A percentile compares a stretch with the other conserved stretches of the same genome.
Conservation (phyloP, 306 rosid species). For the Cyamopsis tetragonoloba region DNA sequence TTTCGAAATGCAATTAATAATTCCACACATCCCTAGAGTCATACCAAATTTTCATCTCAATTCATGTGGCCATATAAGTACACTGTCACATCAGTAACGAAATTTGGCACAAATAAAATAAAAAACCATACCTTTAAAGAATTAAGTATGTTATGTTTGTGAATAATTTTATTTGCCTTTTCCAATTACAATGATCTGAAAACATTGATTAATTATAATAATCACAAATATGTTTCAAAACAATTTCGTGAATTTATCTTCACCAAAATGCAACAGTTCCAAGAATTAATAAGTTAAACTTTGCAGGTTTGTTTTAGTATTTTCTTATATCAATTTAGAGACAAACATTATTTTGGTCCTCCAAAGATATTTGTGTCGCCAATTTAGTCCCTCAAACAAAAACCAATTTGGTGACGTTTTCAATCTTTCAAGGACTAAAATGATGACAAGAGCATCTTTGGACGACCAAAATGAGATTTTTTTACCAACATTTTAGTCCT, state of each 20-base stretch:
- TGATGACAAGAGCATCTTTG: no score
- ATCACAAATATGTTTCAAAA: neutral
- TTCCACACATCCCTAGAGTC: neutral
- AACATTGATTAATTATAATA: neutral
- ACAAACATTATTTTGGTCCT: no score
- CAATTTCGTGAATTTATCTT: neutral
- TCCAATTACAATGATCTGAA: neutral
- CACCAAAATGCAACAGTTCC: no score
- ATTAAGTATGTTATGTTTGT: neutral
- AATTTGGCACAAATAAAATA: neutral
- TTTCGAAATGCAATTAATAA: constrained; percentile 8
- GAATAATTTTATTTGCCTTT: neutral
- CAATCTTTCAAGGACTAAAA: no score
- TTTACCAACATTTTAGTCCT: no score
- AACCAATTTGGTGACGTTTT: no score
- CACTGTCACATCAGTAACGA: neutral
- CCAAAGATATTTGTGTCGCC: no score
- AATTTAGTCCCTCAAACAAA: no score
- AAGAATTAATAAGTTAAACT: neutral
- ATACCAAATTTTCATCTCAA: neutral
- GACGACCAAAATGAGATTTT: no score
- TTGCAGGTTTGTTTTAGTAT: neutral
- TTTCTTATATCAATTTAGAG: neutral
- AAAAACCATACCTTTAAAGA: neutral
- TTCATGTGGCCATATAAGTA: neutral